Evolutionary conservation across 1,284 basidiomycete genomes (phyloP).

Genomic region (Takashimella tepidaria): DNA sequence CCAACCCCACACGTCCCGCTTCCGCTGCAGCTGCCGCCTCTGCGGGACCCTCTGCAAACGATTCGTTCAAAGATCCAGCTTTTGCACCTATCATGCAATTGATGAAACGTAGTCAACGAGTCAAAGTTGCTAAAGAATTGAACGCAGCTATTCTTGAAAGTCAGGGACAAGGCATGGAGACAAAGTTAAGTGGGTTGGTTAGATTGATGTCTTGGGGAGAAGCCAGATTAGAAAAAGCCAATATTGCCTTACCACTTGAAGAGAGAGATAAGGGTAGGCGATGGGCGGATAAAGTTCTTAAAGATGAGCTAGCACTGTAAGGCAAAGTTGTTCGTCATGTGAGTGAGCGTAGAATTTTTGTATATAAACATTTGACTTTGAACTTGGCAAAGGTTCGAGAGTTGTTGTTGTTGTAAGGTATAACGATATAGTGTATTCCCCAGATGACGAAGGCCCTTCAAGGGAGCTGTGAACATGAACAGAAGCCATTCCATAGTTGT

Average conservation of each 20-base stretch:
- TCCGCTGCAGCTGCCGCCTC: constrained; percentile 49
- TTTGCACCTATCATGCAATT: constrained; percentile 50
- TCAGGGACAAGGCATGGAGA: constrained; percentile 84
- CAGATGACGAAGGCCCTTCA: too few relatives aligned
- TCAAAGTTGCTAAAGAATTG: constrained; percentile 84
- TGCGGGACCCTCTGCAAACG: constrained; percentile 1
- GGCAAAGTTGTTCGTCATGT: too few relatives aligned
- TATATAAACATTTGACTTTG: too few relatives aligned
- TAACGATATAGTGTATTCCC: too few relatives aligned
- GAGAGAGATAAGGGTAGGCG: background rate
- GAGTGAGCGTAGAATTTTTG: too few relatives aligned
- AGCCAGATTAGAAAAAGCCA: constrained; percentile 60
- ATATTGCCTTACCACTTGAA: constrained; percentile 13
- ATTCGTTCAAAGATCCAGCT: constrained; percentile 29
- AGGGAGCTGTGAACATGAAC: too few relatives aligned
- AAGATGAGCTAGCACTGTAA: background rate
- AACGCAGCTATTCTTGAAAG: constrained; percentile 92
- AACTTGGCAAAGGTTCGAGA: too few relatives aligned
- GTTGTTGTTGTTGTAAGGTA: too few relatives aligned
- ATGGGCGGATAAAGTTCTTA: background rate
- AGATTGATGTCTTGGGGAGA: constrained; percentile 87
- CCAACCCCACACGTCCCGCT: constrained; percentile 2
- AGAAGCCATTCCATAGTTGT: too few relatives aligned
- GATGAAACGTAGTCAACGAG: constrained; percentile 75
- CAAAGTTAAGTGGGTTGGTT: constrained; percentile 80